Conservation (phyloP, 2,329 filamentous ascomycete species). For the Emmonsia crescens region DNA sequence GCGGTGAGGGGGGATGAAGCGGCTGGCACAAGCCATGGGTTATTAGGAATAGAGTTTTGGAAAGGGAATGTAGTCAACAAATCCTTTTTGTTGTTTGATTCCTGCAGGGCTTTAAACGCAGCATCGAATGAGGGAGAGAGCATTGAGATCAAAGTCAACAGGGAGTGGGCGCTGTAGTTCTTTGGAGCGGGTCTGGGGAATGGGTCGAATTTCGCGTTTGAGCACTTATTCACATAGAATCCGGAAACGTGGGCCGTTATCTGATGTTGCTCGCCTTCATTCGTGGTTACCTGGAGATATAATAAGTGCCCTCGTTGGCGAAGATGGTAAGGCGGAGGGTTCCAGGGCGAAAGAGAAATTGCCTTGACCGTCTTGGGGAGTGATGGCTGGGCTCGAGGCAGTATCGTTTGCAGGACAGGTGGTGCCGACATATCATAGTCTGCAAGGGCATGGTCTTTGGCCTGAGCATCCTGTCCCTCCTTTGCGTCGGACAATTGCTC, state of each 20-base stretch:
- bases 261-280: constrained; percentile 89
- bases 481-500: constrained; percentile 32
- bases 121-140: constrained; percentile 74
- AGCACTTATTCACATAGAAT: constrained; percentile 95
- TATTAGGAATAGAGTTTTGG: constrained; percentile 84
- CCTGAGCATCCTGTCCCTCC: constrained; percentile 27
- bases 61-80: constrained; percentile 89
- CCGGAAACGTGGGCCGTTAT: constrained; percentile 89
- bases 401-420: constrained; percentile 57
- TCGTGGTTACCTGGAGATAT: constrained; percentile 79
- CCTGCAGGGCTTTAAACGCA: constrained; percentile 67
- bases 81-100: constrained; percentile 75
- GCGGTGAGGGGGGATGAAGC: constrained; percentile 49
- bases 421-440: constrained; percentile 68
- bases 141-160: constrained; percentile 65
- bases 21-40: constrained; percentile 78
- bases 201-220: constrained; percentile 90
- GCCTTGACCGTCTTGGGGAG: constrained; percentile 85
- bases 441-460: constrained; percentile 47
- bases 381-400: constrained; percentile 55
- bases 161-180: constrained; percentile 68
- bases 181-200: constrained; percentile 70
- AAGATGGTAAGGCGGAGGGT: constrained; percentile 84
- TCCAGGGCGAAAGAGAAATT: constrained; percentile 85
- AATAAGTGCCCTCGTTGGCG: constrained; percentile 86